A percentile compares a stretch with the other conserved stretches of the same genome.
Evolutionary conservation across 192 early-diverging fungal species (phyloP).

Genomic region (Paraglomus occultum): DNA sequence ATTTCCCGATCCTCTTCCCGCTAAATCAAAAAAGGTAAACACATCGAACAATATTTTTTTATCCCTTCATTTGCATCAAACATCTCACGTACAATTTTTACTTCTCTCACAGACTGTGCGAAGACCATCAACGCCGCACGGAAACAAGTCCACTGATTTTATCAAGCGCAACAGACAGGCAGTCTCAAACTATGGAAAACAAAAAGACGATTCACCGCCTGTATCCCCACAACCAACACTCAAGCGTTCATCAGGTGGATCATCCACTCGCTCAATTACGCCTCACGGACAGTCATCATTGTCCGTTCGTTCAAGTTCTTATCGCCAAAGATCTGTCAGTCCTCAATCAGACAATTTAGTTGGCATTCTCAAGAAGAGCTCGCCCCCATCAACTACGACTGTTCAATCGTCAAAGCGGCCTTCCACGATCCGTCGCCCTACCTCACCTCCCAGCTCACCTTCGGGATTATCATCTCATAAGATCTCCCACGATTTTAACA

Average conservation of each 20-base stretch:
- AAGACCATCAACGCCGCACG: constrained; percentile 14
- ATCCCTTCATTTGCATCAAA: too few species aligned
- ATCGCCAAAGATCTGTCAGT: too few species aligned
- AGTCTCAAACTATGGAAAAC: background rate
- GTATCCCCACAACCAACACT: constrained; percentile 1
- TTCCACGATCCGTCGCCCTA: background rate
- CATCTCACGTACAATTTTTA: background rate
- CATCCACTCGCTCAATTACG: background rate
- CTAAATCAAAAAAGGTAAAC: too few species aligned
- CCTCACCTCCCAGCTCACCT: background rate
- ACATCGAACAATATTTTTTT: too few species aligned
- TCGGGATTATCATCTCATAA: background rate
- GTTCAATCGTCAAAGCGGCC: background rate
- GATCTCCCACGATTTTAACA: background rate
- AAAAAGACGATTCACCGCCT: constrained; percentile 3
- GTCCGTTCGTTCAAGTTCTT: too few species aligned
- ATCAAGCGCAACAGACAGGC: constrained; percentile 1
- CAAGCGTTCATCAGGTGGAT: background rate
- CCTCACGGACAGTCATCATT: background rate
- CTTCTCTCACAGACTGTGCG: background rate
- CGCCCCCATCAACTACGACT: background rate
- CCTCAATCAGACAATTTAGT: background rate
- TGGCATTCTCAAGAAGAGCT: background rate
- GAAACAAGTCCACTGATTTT: background rate
- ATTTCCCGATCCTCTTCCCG: too few species aligned